A percentile compares a stretch with the other conserved stretches of the same genome.
phyloP scores from a whole-genome alignment of 2,329 filamentous ascomycete genomes.

The Pezicula carpinea region DNA sequence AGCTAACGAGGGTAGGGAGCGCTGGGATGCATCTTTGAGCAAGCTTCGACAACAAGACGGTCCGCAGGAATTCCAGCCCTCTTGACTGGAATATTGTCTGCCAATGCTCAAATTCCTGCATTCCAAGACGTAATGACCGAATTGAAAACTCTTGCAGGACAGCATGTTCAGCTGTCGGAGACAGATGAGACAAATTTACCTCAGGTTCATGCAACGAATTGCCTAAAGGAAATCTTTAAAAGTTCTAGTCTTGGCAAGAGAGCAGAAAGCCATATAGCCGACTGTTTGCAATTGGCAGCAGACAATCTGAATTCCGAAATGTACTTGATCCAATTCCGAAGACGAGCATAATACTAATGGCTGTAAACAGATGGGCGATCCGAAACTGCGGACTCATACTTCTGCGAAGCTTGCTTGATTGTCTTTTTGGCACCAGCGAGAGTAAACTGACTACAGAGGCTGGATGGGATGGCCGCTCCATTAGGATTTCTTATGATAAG shows the following conservation, averaged over 20 bases:
- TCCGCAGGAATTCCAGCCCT: slow-evolving; percentile 90
- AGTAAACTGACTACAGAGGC: slow-evolving; percentile 58
- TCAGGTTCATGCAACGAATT: slow-evolving; percentile 94
- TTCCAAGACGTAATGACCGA: slow-evolving; percentile 62
- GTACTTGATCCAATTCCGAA: slow-evolving; percentile 38
- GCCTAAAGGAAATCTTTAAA: slow-evolving; percentile 86
- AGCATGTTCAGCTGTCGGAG: slow-evolving; percentile 47
- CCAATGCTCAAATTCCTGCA: slow-evolving; percentile 53
- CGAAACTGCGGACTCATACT: slow-evolving; percentile 90
- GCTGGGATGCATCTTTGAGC: slow-evolving; percentile 65
- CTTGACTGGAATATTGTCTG: slow-evolving; percentile 73
- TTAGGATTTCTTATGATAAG: slow-evolving; percentile 64
- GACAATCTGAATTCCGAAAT: slow-evolving; percentile 73
- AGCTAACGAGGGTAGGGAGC: slow-evolving; percentile 44
- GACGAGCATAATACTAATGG: not conserved
- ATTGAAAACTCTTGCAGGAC: slow-evolving; percentile 54
- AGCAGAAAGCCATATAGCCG: slow-evolving; percentile 69
- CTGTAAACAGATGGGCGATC: slow-evolving; percentile 71
- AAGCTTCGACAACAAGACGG: slow-evolving; percentile 78
- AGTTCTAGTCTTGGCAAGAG: slow-evolving; percentile 69
- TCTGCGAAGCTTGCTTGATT: slow-evolving; percentile 78
- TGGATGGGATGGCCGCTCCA: slow-evolving; percentile 59
- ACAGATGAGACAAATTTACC: slow-evolving; percentile 66
- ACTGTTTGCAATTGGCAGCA: slow-evolving; percentile 74
- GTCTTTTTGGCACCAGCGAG: slow-evolving; percentile 70